A percentile compares a stretch with the other conserved stretches of the same genome.
These are phyloP conservation scores for Berkeleyomyces rouxiae DNA, from an alignment of 2,329 filamentous ascomycete species.

Conservation along the genomic window DNA sequence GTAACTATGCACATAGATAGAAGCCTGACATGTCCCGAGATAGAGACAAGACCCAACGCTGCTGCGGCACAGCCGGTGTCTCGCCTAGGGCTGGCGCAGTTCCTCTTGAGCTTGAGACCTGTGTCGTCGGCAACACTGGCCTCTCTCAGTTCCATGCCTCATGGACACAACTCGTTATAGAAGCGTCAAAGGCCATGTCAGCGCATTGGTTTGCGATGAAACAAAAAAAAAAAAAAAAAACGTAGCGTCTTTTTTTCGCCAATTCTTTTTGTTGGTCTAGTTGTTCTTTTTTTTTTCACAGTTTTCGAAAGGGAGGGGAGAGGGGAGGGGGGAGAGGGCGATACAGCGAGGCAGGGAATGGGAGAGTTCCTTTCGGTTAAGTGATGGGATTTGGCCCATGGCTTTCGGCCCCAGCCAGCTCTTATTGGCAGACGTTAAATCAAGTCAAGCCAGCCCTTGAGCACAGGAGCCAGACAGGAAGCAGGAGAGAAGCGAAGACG, in stretches of 20 bases:
- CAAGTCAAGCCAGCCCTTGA: neutral
- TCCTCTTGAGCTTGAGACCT: neutral
- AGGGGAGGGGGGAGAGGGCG: neutral
- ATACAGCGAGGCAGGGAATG: neutral
- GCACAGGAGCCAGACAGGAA: neutral
- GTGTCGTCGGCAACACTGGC: neutral
- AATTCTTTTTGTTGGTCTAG: neutral
- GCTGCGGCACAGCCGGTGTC: neutral
- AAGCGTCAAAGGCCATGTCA: neutral
- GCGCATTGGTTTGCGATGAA: neutral
- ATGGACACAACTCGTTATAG: neutral
- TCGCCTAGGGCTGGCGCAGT: neutral
- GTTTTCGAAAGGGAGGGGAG: neutral
- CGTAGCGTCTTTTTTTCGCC: too few species aligned
- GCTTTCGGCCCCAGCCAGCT: too few species aligned
- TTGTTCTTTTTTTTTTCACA: neutral
- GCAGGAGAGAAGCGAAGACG: neutral
- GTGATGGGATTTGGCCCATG: neutral
- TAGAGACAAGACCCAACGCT: neutral
- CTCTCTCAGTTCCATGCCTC: neutral
- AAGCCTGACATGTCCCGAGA: neutral
- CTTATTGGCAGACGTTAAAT: too few species aligned
- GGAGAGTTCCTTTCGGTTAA: neutral
- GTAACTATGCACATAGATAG: neutral
- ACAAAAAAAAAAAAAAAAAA: neutral